Percentiles rank a stretch among this genome's conserved stretches.
phyloP scores from a whole-genome alignment of 495 filamentous ascomycete genomes.

The Beverwykella pulmonaria region DNA sequence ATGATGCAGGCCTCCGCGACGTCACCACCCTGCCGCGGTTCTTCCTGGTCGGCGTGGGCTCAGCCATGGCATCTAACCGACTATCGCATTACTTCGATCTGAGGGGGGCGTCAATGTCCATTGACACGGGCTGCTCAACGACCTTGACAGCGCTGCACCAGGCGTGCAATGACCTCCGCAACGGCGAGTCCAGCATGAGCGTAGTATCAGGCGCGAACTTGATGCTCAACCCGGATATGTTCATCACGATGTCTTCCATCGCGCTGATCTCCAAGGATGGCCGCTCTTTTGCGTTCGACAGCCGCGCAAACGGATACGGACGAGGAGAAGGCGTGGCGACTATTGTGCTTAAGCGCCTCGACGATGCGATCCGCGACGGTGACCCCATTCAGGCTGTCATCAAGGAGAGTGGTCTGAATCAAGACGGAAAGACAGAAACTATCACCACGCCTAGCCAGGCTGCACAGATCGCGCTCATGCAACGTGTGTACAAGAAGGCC shows the following conservation, averaged over 20 bases:
- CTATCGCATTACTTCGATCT: constrained; percentile 27
- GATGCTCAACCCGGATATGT: constrained; percentile 11
- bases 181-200: constrained; percentile 1
- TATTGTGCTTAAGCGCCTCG: constrained; percentile 46
- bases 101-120: constrained; percentile 15
- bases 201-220: constrained; percentile 23
- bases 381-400: constrained; percentile 53
- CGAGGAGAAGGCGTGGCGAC: constrained; percentile 51
- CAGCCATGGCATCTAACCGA: constrained; percentile 12
- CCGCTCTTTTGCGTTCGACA: constrained; percentile 43
- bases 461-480: constrained; percentile 22
- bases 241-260: neutral
- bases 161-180: constrained; percentile 1
- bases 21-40: neutral
- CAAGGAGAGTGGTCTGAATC: constrained; percentile 48
- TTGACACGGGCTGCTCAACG: constrained; percentile 30
- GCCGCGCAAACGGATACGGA: constrained; percentile 50
- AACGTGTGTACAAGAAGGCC: constrained; percentile 1
- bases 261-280: constrained; percentile 6
- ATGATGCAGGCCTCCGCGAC: constrained; percentile 3
- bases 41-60: neutral
- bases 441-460: constrained; percentile 19
- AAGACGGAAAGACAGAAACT: constrained; percentile 51
- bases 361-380: constrained; percentile 38
- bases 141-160: constrained; percentile 17